Evolutionary conservation across 768 basidiomycete genomes (phyloP).

Genomic region (Coprinopsis marcescibilis): DNA sequence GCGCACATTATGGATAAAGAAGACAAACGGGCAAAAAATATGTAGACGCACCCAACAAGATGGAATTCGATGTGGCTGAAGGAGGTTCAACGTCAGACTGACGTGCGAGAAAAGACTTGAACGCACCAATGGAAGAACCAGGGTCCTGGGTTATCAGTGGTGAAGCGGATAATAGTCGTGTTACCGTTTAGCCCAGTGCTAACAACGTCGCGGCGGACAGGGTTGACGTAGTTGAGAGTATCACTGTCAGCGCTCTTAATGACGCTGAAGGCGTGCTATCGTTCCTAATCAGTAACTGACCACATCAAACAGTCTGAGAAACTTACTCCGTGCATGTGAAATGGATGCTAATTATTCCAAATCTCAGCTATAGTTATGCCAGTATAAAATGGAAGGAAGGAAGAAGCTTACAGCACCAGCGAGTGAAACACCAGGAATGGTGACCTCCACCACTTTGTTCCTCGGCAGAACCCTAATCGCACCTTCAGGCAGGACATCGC

Average conservation of each 20-base stretch:
- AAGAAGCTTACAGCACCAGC: constrained; percentile 10
- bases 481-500: constrained; percentile 35
- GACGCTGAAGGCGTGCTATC: constrained; percentile 33
- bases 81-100: background rate
- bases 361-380: background rate
- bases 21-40: background rate
- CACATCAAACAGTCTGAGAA: background rate
- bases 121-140: constrained; percentile 43
- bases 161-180: constrained; percentile 53
- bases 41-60: constrained; percentile 9
- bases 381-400: background rate
- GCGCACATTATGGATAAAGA: background rate
- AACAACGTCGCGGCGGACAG: constrained; percentile 53
- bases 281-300: background rate
- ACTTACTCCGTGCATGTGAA: constrained; percentile 44
- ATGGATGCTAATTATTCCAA: constrained; percentile 29
- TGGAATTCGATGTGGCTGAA: constrained; percentile 7
- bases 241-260: constrained; percentile 35
- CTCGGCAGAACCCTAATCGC: constrained; percentile 37
- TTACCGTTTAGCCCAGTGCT: constrained; percentile 32
- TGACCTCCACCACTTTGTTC: constrained; percentile 44
- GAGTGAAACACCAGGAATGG: constrained; percentile 29
- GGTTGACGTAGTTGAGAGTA: constrained; percentile 43
- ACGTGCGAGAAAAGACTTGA: background rate
- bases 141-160: constrained; percentile 63